Base-by-base conservation (phyloP, 257 asterid species). In the Ballota nigra region DNA sequence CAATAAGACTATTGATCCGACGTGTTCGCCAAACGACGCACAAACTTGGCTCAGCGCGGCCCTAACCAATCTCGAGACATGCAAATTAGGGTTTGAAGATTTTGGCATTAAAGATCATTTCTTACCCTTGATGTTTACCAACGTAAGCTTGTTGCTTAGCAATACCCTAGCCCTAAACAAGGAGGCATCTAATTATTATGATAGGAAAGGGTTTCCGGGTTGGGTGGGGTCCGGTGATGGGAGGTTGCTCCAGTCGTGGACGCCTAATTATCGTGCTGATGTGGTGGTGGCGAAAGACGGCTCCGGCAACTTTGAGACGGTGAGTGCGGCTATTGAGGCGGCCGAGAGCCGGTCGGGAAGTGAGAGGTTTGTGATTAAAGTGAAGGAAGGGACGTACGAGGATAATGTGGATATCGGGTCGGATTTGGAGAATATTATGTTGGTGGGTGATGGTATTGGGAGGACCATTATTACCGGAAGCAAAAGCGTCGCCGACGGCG, bases 11-110 rank as follows among this genome's bases (percentile, higher is more conserved):
- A 74, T 81, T 2, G 87, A 85, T 71, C 92, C 94, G 2, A 19
- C 79, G 8, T 82, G 85, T 65, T 66, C 87, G 0, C 18, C 83
- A 0, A 63, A 19, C 8, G 97, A 94, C 19, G 82, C 79, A 0
- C 98, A 91, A 16, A 83, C 95, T 2, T 91, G 98, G 97, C 75
- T 93, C 3, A 93, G 97, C 83, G 43, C 97, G 0, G 92, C 97
- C 4, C 67, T 91, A 0, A 93, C 98, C 4, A 86, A 87, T 36
- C 80, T 86, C 9, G 95, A 85, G 62, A 93, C 98, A 0, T 93
- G 98, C 71, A 59, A 15, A 12, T 11, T 77, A 0, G 97, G 98
- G 62, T 89, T 93, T 64, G 4, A 4, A 0, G 98, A 93, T 6
- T 80, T 91, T 0, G 92, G 90, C 0, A 79, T 86, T 16, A 15